Base-by-base conservation (phyloP, 805 yeast genomes). In the Groenewaldozyma salmanticensis region DNA sequence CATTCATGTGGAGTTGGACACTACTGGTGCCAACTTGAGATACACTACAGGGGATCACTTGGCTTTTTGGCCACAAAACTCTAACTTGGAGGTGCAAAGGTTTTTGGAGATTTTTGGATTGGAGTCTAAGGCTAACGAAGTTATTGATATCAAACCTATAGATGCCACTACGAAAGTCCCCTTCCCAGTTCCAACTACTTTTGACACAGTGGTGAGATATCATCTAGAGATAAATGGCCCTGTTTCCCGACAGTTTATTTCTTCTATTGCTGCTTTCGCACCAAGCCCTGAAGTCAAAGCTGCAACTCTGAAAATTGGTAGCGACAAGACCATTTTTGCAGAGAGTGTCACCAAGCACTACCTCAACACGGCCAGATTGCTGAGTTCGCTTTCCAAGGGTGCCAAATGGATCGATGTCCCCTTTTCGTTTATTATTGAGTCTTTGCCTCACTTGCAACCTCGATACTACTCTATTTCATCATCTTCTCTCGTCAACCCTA, bases 381-480 rank as follows among this genome's bases (percentile, higher is more conserved):
- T 90, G 49, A 62, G 70, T 37, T 43, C 60, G 18, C 60, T 88
- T 35, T 81, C 95, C 13, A 54, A 66, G 11, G 86, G 84, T 42
- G 54, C 47, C 21, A 61, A 74, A n/a, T 92, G 97, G 97, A 51
- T 58, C 11, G 53, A 61, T 13, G 82, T 90, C 37, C 96, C 97
- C 24, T 81, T 90, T 68, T 79, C 77, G 46, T 84, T 88, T 56
- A 62, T 92, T 31, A 68, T 88, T 52, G 98, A 90, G 66, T 72
- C 81, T 22, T 61, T 92, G 47, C 74, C 87, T 33, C 83, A 77
- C 52, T 67, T 92, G 55, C 94, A 82, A 61, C 95, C 96, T 33
- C 88, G 98, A 62, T 90, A 86, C 66, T 90, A 90, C 65, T 90
- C 97, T 18, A 90, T 90, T 51, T 88, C 96, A 2, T 88, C 96